Conservation (phyloP, 2,329 filamentous ascomycete genomes). For the Colletotrichum nymphaeae region DNA sequence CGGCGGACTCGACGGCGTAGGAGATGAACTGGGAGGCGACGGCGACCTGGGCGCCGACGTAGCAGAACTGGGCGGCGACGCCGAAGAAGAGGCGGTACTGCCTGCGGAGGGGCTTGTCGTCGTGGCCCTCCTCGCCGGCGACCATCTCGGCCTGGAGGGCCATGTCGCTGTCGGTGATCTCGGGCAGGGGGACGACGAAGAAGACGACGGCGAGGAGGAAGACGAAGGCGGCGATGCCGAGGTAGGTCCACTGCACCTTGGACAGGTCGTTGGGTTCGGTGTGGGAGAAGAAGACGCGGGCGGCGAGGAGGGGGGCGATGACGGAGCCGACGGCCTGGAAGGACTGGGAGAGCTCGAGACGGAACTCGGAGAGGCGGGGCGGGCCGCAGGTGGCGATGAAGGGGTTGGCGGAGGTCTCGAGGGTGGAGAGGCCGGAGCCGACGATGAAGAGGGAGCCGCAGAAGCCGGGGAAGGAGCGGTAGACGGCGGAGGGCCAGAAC, state of each 20-base stretch:
- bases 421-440: conserved; percentile 54
- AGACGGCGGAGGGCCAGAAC: conserved; percentile 68
- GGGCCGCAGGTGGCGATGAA: conserved; percentile 66
- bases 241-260: conserved; percentile 74
- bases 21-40: conserved; percentile 67
- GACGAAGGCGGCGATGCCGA: conserved; percentile 71
- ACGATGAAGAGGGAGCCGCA: conserved; percentile 66
- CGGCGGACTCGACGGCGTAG: conserved; percentile 52
- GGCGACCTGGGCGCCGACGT: conserved; percentile 69
- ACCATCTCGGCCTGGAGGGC: conserved; percentile 58
- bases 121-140: conserved; percentile 52
- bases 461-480: conserved; percentile 68
- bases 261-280: conserved; percentile 60
- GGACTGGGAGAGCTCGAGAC: conserved; percentile 69
- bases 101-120: conserved; percentile 58
- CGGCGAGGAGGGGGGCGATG: conserved; percentile 67
- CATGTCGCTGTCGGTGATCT: conserved; percentile 73
- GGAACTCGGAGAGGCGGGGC: conserved; percentile 67
- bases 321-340: conserved; percentile 70
- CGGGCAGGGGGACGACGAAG: conserved; percentile 62
- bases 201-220: conserved; percentile 67
- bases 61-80: conserved; percentile 71
- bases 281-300: conserved; percentile 70
- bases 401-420: conserved; percentile 71
- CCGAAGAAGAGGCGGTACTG: conserved; percentile 72